These are phyloP conservation scores for Aspergillus haitiensis DNA, from an alignment of 495 filamentous ascomycete genomes.

Conservation along the genomic window DNA sequence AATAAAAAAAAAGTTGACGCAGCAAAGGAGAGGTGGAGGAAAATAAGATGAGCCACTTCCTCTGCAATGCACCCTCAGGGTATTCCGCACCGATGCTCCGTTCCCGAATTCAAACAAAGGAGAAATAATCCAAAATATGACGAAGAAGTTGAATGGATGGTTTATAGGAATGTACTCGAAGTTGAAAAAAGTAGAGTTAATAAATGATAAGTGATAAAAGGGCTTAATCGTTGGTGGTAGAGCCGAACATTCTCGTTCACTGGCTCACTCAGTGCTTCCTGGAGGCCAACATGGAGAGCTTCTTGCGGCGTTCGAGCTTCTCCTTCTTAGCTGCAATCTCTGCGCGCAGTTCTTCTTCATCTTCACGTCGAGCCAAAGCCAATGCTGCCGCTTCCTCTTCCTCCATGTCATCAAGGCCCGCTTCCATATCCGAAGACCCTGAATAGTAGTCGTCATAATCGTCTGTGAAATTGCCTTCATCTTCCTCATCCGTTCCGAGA, in stretches of 20 bases:
- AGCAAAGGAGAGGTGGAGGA: background rate
- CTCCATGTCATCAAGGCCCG: conserved; percentile 58
- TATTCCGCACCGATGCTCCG: conserved; percentile 33
- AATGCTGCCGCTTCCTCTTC: conserved; percentile 56
- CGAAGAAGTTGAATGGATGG: background rate
- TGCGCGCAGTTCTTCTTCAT: conserved; percentile 55
- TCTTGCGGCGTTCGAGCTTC: conserved; percentile 58
- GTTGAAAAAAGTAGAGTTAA: conserved; percentile 19
- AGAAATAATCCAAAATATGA: conserved; percentile 2
- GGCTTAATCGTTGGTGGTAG: background rate
- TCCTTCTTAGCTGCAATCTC: conserved; percentile 56
- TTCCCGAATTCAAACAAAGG: conserved; percentile 14
- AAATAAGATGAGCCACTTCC: conserved; percentile 18
- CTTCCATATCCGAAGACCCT: conserved; percentile 68
- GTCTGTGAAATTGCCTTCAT: conserved; percentile 45
- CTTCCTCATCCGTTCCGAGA: conserved; percentile 50
- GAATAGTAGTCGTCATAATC: conserved; percentile 57
- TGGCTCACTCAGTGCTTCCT: conserved; percentile 31
- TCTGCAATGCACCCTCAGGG: conserved; percentile 30
- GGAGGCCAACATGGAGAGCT: conserved; percentile 47
- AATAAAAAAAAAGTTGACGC: conserved; percentile 3
- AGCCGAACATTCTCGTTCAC: too few species aligned
- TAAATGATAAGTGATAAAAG: background rate
- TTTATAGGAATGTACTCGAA: conserved; percentile 6
- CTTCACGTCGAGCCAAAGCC: conserved; percentile 54